Conservation (phyloP, 192 early-diverging fungal genomes). For the Linnemannia hyalina region DNA sequence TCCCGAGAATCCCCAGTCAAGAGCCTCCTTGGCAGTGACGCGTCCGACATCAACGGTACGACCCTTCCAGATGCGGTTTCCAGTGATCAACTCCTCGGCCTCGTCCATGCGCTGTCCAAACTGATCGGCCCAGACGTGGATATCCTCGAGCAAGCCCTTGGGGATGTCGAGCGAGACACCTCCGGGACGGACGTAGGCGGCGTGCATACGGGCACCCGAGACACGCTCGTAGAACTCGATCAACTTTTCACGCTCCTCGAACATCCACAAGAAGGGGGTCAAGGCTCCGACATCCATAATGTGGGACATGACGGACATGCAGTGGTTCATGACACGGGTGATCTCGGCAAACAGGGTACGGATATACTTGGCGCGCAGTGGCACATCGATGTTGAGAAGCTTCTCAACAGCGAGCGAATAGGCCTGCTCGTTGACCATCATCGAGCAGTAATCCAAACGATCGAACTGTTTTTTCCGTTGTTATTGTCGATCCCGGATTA, state of each 20-base stretch:
- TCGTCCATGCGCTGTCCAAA: constrained; percentile 93
- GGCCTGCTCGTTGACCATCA: constrained; percentile 99
- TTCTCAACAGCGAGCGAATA: constrained; percentile 99
- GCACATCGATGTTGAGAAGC: constrained; percentile 97
- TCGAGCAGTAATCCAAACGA: constrained; percentile 97
- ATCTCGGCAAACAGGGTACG: constrained; percentile 98
- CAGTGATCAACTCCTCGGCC: constrained; percentile 92
- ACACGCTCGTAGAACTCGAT: constrained; percentile 99
- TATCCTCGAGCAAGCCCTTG: constrained; percentile 94
- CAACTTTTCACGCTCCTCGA: constrained; percentile 98
- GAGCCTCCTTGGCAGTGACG: constrained; percentile 89
- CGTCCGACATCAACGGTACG: constrained; percentile 90
- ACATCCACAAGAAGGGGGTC: constrained; percentile 99
- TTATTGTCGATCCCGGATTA: background rate
- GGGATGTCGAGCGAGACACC: constrained; percentile 96
- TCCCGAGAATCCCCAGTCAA: constrained; percentile 94
- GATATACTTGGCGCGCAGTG: constrained; percentile 94
- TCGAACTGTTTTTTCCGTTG: constrained; percentile 76
- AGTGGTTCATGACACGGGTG: constrained; percentile 97
- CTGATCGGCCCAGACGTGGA: constrained; percentile 93
- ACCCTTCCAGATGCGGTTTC: constrained; percentile 95
- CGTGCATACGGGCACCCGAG: constrained; percentile 97
- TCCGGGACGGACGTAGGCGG: constrained; percentile 96
- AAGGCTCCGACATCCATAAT: constrained; percentile 98
- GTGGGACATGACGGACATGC: constrained; percentile 97